phyloP scores from a whole-genome alignment of 176 grass and related monocot species.

The Thinopyrum elongatum region DNA sequence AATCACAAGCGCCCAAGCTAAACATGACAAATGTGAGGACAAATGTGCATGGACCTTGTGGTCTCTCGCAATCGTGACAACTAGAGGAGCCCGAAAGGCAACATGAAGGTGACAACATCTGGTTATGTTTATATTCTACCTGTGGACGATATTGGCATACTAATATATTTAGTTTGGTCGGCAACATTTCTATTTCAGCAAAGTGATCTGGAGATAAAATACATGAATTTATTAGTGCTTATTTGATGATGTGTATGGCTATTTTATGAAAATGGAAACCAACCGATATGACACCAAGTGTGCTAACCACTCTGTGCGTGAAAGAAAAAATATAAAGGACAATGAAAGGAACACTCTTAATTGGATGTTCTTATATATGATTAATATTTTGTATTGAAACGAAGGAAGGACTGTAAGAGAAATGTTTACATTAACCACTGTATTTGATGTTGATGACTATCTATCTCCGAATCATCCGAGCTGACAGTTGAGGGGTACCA shows the following conservation, averaged over 20 bases:
- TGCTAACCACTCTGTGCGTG: not conserved
- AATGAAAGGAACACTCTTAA: not conserved
- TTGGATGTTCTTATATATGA: not conserved
- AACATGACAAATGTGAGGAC: slow-evolving; percentile 8
- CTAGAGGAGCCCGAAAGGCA: slow-evolving; percentile 27
- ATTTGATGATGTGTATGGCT: not conserved
- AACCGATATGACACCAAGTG: not conserved
- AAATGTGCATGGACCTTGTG: slow-evolving; percentile 23
- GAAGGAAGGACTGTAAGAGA: no score
- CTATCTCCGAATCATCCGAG: not conserved
- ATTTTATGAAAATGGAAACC: not conserved
- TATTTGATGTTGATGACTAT: not conserved
- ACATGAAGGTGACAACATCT: not conserved
- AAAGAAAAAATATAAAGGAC: not conserved
- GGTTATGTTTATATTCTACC: not conserved
- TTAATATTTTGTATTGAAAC: no score
- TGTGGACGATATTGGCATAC: not conserved
- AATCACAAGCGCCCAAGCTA: slow-evolving; percentile 30
- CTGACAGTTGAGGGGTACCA: no score
- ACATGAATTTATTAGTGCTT: no score
- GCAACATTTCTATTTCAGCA: not conserved
- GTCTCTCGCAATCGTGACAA: not conserved
- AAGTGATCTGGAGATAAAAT: not conserved
- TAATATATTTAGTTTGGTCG: slow-evolving; percentile 1
- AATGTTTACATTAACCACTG: no score